Conservation (phyloP, 2,329 filamentous ascomycete genomes). For the Aspergillus neoniger region DNA sequence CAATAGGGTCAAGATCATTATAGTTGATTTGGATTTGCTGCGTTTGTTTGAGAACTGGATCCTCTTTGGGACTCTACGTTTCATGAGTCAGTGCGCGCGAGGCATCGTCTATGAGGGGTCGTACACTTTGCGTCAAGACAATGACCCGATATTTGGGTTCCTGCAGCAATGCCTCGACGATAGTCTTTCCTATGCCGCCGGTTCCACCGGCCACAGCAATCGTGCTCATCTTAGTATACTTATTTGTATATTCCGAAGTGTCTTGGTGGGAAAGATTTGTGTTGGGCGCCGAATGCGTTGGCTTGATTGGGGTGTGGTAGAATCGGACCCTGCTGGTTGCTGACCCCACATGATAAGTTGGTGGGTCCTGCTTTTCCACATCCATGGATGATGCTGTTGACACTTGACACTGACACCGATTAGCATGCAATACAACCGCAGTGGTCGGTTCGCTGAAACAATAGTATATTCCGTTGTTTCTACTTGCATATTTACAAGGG, state of each 20-base stretch:
- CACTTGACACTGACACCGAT: no score
- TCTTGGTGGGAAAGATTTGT: neutral
- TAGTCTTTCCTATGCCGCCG: slow-evolving; percentile 48
- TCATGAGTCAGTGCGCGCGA: neutral
- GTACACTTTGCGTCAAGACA: slow-evolving; percentile 46
- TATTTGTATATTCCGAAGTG: neutral
- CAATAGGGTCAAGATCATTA: slow-evolving; percentile 30
- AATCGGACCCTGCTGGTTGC: no score
- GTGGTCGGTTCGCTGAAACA: no score
- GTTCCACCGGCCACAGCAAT: slow-evolving; percentile 53
- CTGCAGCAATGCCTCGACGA: slow-evolving; percentile 48
- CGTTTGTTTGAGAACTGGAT: slow-evolving; percentile 8
- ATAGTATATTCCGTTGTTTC: no score
- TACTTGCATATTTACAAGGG: no score
- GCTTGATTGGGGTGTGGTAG: no score
- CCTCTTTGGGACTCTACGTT: slow-evolving; percentile 1
- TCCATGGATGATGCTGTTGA: no score
- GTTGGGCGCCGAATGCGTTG: no score
- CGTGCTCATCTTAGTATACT: slow-evolving; percentile 35
- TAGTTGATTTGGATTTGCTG: slow-evolving; percentile 37
- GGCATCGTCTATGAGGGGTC: neutral
- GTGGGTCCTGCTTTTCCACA: no score
- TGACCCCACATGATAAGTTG: no score
- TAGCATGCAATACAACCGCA: no score
- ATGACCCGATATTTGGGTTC: slow-evolving; percentile 41